A percentile compares a stretch with the other conserved stretches of the same genome.
These are phyloP conservation scores for Knufia petricola DNA, from an alignment of 2,329 filamentous ascomycete species.

Conservation along the genomic window DNA sequence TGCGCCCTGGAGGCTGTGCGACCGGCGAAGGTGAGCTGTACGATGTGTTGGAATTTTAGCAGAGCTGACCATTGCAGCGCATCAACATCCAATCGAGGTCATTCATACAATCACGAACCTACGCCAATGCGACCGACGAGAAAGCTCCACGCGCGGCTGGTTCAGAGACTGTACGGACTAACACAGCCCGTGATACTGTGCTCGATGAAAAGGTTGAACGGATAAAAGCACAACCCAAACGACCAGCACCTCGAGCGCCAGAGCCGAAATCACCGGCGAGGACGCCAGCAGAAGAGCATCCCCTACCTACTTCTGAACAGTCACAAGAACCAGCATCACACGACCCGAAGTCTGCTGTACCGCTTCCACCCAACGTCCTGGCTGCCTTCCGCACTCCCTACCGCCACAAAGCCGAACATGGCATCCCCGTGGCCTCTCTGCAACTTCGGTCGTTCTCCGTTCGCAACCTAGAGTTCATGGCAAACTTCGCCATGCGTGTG, in stretches of 20 bases:
- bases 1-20: conserved; percentile 20
- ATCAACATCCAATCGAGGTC: neutral
- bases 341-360: neutral
- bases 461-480: conserved; percentile 85
- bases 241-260: neutral
- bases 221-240: neutral
- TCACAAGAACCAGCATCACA: neutral
- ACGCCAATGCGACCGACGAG: conserved; percentile 4
- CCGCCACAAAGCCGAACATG: conserved; percentile 59
- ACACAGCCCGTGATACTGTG: neutral
- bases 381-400: conserved; percentile 79
- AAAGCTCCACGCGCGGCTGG: neutral
- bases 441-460: conserved; percentile 86
- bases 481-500: conserved; percentile 86
- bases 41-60: no score
- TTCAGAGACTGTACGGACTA: neutral
- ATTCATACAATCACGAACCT: conserved; percentile 6
- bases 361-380: conserved; percentile 20
- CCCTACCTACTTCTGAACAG: neutral
- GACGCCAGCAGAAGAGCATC: neutral
- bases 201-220: neutral
- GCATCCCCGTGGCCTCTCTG: conserved; percentile 77
- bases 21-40: conserved; percentile 17
- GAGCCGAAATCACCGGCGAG: neutral
- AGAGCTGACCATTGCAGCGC: conserved; percentile 2